A percentile compares a stretch with the other conserved stretches of the same genome.
Evolutionary conservation across 371 early-diverging fungal species (phyloP).

Genomic region (Rhizopus sp.): DNA sequence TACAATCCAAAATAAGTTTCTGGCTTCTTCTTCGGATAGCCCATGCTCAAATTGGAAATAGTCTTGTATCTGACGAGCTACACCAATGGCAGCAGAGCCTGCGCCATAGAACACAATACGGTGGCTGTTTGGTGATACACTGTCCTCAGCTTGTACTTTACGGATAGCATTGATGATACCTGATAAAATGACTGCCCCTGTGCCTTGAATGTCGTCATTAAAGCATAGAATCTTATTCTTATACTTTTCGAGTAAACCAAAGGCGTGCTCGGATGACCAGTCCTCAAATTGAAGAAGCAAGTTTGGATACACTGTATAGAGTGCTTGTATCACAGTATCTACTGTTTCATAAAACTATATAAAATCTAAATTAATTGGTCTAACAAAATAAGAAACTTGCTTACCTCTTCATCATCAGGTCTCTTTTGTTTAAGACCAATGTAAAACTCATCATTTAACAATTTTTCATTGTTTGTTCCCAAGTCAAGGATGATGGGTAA

Average conservation of each 20-base stretch:
- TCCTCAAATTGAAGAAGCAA: constrained; percentile 93
- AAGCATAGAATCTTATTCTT: constrained; percentile 71
- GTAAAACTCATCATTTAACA: constrained; percentile 83
- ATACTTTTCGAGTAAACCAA: constrained; percentile 72
- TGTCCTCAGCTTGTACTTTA: constrained; percentile 50
- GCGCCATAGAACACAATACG: constrained; percentile 89
- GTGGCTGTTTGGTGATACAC: constrained; percentile 67
- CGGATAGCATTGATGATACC: constrained; percentile 90
- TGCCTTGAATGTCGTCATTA: constrained; percentile 78
- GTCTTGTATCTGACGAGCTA: constrained; percentile 81
- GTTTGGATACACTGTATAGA: constrained; percentile 72
- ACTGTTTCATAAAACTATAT: constrained; percentile 71
- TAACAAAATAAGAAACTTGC: constrained; percentile 31
- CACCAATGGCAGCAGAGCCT: constrained; percentile 89
- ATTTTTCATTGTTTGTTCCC: constrained; percentile 81
- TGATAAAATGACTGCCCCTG: constrained; percentile 87
- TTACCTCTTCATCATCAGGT: constrained; percentile 47
- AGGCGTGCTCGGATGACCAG: constrained; percentile 87
- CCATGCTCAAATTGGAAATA: constrained; percentile 71
- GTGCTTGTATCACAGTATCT: constrained; percentile 77
- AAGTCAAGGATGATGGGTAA: constrained; percentile 89
- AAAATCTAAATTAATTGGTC: constrained; percentile 63
- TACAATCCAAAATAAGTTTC: constrained; percentile 80
- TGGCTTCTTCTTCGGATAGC: constrained; percentile 75
- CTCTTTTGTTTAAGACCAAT: constrained; percentile 71